Base-by-base conservation (phyloP, 768 basidiomycete genomes). In the Trametes punicea region DNA sequence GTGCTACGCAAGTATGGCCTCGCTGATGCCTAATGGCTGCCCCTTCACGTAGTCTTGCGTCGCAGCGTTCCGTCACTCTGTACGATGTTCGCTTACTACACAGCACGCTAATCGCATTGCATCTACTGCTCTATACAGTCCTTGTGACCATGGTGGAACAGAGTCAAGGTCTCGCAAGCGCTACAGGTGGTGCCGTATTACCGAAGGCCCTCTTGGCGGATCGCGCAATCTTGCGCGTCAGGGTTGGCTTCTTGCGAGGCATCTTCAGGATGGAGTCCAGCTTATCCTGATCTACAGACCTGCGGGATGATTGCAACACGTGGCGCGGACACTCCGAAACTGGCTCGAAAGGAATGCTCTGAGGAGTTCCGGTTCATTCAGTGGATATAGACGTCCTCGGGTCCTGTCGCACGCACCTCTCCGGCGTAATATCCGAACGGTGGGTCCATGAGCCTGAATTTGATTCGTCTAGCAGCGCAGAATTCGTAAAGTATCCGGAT, bases 1-100 rank as follows among this genome's bases (percentile, higher is more conserved):
- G 78, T 77, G 21, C 83, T 93, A 63, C 71, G 70, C 40, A 87
- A 87, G 70, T 93, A 92, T 60, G 85, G 88, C 18, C 75, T 93
- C 26, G 80, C 73, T 3, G 64, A 64, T 5, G 60, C 47, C 41
- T 55, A 40, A 52, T 47, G 26, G 10, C 10, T 38, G 13, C 18
- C 41, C 38, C 23, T 23, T 34, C 13, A 18, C 41, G n/a, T 26
- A 7, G 30, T 38, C 30, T 8, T 33, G 8, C 34, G 23, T 18
- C 18, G 27, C 41, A 10, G 18, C 41, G 25, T 42, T 13, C 23
- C 21, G 6, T 20, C 31, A 33, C 18, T 10, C 21, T 21, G 31
- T 33, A 47, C n/a, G 11, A 47, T 31, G 30, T n/a, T 34, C 49
- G 6, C 20, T 15, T 26, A 44, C 42, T 21, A 31, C 18, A 33